Base-by-base conservation (phyloP, 768 basidiomycete species). In the Phylloporus sp. region DNA sequence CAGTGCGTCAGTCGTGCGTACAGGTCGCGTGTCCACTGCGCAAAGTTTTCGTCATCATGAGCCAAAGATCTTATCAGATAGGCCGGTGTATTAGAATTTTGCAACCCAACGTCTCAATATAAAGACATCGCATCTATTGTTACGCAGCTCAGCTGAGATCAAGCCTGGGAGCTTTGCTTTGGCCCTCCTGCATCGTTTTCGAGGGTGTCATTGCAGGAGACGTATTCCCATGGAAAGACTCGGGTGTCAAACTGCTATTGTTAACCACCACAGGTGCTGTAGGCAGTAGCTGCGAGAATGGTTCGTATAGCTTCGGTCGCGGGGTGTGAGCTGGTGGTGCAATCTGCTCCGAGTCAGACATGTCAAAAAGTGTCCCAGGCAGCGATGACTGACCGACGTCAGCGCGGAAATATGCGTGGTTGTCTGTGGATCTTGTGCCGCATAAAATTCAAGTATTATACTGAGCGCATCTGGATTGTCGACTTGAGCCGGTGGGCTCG, bases 391-490 rank as follows among this genome's bases (percentile, higher is more conserved):
- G 52, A 88, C 85, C 56, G 70, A 68, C 45, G 71, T 62, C 28
- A 88, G 75, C 2, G 73, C 55, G 24, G 73, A 64, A 31, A 88
- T 68, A 63, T 85, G 78, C 3, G 80, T 73, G 49, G 76, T 74
- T 4, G 69, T 66, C 47, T 74, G 69, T 12, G 71, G 61, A 55
- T 86, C 84, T 62, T 87, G 87, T 1, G 79, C 79, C 15, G 72
- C 70, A 65, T 89, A 91, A 62, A 88, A 89, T 62, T 89, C 86
- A 0, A 89, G 71, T 28, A 91, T 70, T 35, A 89, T 81, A 47
- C 73, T 70, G 47, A 89, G 67, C 4, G 80, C 78, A 54, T 86
- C 88, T 91, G 56, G 27, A 39, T 26, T 18, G 22, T 34, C 20
- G 55, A 27, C 20, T n/a, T 52, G 22, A 58, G 48, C 23, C n/a